phyloP scores from a whole-genome alignment of 169 alveolate genomes.

The Cryptosporidium ryanae region DNA sequence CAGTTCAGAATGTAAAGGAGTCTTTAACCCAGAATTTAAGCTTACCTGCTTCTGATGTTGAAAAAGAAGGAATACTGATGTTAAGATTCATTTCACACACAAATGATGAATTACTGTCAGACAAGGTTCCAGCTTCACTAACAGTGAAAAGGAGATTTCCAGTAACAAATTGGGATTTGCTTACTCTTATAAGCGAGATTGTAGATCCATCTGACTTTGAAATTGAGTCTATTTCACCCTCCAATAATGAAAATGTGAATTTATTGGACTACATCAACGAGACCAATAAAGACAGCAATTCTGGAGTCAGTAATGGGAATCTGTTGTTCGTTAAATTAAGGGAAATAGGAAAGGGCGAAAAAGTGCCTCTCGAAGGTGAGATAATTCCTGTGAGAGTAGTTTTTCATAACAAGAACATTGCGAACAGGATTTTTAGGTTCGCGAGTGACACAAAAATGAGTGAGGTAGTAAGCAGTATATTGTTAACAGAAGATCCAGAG shows the following conservation, averaged over 20 bases:
- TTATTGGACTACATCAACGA: background rate
- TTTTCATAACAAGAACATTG: no score
- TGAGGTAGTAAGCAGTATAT: no score
- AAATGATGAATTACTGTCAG: background rate
- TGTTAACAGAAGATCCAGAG: no score
- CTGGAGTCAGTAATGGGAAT: conserved; percentile 24
- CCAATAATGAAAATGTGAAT: background rate
- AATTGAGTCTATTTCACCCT: conserved; percentile 22
- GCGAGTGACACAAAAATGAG: no score
- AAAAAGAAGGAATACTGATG: conserved; percentile 27
- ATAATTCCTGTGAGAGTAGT: no score
- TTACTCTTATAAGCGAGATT: background rate
- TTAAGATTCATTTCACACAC: conserved; percentile 14
- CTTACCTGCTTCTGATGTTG: no score
- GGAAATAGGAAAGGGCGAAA: background rate
- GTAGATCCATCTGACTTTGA: conserved; percentile 1
- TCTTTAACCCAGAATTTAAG: no score
- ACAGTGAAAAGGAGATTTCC: conserved; percentile 23
- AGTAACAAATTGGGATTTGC: conserved; percentile 13
- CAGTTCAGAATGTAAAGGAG: background rate
- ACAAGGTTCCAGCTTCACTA: conserved; percentile 6
- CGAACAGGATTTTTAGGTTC: no score
- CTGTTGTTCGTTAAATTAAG: conserved; percentile 7
- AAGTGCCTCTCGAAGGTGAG: no score
- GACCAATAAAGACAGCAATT: background rate